Evolutionary conservation across 2,329 filamentous ascomycete genomes (phyloP).

Genomic region (Biscogniauxia sp.): DNA sequence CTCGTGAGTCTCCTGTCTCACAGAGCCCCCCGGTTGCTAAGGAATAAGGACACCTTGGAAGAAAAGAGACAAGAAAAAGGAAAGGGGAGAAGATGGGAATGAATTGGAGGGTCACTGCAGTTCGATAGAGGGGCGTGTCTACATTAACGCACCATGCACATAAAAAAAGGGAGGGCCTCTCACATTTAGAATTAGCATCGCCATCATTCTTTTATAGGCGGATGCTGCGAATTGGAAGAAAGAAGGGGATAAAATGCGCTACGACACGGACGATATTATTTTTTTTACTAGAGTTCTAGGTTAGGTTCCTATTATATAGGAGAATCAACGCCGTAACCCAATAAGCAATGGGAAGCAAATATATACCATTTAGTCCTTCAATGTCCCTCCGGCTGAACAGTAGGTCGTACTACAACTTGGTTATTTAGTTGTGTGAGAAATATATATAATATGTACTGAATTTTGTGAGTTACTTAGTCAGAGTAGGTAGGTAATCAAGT

Average conservation of each 20-base stretch:
- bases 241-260: background rate
- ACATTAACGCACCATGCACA: background rate
- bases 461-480: too few species aligned
- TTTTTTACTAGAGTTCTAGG: background rate
- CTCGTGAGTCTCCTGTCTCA: conserved; percentile 44
- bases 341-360: too few species aligned
- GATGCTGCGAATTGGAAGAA: background rate
- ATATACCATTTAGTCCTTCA: background rate
- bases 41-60: background rate
- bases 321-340: too few species aligned
- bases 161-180: background rate
- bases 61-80: background rate
- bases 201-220: background rate
- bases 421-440: too few species aligned
- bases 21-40: conserved; percentile 6
- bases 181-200: background rate
- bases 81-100: background rate
- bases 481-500: too few species aligned
- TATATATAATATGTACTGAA: too few species aligned
- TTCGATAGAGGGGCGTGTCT: background rate
- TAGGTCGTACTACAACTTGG: too few species aligned
- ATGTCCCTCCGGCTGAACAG: too few species aligned
- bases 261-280: background rate
- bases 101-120: background rate
- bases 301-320: background rate